Conservation (phyloP, 2,329 filamentous ascomycete species). For the Penicillium sp. region DNA sequence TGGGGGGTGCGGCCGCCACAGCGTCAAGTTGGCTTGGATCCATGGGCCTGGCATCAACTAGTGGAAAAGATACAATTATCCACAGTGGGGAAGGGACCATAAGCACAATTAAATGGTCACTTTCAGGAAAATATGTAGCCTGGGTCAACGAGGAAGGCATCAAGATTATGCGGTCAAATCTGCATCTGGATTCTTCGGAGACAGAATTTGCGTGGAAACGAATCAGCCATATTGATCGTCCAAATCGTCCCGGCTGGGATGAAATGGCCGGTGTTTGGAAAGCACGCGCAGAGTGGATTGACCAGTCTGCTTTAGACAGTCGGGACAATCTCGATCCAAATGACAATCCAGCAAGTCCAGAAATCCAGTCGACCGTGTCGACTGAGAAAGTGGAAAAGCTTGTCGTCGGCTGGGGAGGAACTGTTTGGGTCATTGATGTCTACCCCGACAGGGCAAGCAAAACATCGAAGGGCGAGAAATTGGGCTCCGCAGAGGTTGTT, state of each 20-base stretch:
- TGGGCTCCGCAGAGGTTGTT: constrained; percentile 82
- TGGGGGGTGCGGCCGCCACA: constrained; percentile 68
- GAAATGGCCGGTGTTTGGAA: constrained; percentile 98
- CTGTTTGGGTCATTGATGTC: constrained; percentile 93
- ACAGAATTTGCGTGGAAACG: constrained; percentile 88
- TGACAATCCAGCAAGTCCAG: constrained; percentile 31
- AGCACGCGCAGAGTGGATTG: constrained; percentile 87
- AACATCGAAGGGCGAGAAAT: constrained; percentile 66
- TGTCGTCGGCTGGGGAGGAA: constrained; percentile 92
- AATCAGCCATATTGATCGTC: constrained; percentile 87
- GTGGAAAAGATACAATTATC: constrained; percentile 79
- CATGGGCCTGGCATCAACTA: constrained; percentile 75
- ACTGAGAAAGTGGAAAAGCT: constrained; percentile 64
- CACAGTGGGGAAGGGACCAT: constrained; percentile 92
- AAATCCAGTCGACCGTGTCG: constrained; percentile 48
- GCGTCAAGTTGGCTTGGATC: constrained; percentile 89
- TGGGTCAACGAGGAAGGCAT: constrained; percentile 98
- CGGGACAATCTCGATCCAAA: constrained; percentile 57
- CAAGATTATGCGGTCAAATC: constrained; percentile 91
- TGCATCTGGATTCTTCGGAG: constrained; percentile 74
- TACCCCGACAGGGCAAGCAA: constrained; percentile 71
- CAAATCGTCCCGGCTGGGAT: constrained; percentile 84
- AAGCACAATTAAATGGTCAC: constrained; percentile 89
- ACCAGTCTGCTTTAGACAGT: constrained; percentile 73
- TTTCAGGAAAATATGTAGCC: constrained; percentile 85